These are phyloP conservation scores for Umbelopsis vinacea DNA, from an alignment of 192 early-diverging fungal genomes.

Conservation along the genomic window DNA sequence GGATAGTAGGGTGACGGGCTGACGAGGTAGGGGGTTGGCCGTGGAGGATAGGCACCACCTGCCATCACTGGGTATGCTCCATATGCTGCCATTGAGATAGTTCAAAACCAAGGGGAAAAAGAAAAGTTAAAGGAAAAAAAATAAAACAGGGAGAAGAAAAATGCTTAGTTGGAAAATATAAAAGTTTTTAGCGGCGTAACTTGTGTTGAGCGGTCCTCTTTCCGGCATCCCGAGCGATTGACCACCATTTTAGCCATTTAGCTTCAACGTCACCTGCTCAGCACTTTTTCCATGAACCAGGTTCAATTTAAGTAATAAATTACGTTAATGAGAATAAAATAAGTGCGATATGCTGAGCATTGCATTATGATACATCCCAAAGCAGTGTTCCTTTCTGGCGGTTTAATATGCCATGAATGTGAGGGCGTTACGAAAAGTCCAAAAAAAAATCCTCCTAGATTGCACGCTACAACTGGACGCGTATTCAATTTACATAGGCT, in stretches of 20 bases:
- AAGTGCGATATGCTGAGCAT: not conserved
- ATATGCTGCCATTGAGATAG: not conserved
- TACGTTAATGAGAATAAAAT: too few relatives aligned
- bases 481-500: too few relatives aligned
- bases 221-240: conserved; percentile 8
- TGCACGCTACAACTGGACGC: too few relatives aligned
- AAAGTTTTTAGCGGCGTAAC: not conserved
- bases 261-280: conserved; percentile 9
- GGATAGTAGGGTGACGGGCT: not conserved
- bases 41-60: conserved; percentile 6
- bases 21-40: not conserved
- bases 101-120: not conserved
- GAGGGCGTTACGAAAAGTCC: too few relatives aligned
- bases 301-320: too few relatives aligned
- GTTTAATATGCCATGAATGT: too few relatives aligned
- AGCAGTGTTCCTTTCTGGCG: too few relatives aligned
- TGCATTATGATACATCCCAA: too few relatives aligned
- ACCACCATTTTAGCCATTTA: not conserved
- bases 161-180: too few relatives aligned
- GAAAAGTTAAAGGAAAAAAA: not conserved
- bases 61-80: conserved; percentile 3
- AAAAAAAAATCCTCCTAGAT: too few relatives aligned
- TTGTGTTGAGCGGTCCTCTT: not conserved
- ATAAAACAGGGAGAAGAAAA: not conserved
- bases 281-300: not conserved